phyloP scores from a whole-genome alignment of 2,329 filamentous ascomycete species.

The Cordyceps tenuipes region DNA sequence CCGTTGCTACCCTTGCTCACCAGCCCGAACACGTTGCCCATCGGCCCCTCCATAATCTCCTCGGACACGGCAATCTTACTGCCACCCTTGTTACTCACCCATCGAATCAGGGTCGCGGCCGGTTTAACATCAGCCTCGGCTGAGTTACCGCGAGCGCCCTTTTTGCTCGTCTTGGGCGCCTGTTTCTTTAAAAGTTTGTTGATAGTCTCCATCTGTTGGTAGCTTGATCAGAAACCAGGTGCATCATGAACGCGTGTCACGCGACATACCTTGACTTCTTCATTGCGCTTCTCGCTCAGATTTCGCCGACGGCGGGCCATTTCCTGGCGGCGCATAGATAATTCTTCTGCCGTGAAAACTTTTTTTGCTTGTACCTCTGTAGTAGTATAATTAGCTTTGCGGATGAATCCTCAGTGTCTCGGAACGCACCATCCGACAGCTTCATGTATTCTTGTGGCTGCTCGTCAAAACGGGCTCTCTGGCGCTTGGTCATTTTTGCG shows the following conservation, averaged over 20 bases:
- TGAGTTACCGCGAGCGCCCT: conserved; percentile 41
- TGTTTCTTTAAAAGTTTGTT: conserved; percentile 85
- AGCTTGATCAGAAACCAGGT: neutral
- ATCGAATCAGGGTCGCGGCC: conserved; percentile 58
- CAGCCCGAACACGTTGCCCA: conserved; percentile 47
- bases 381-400: conserved; percentile 14
- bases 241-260: neutral
- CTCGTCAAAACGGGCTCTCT: conserved; percentile 51
- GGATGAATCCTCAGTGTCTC: neutral
- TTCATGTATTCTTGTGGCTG: conserved; percentile 49
- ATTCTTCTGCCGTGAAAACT: conserved; percentile 51
- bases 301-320: conserved; percentile 55
- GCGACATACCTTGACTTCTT: conserved; percentile 50
- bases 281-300: conserved; percentile 56
- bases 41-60: conserved; percentile 58
- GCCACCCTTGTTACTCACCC: conserved; percentile 60
- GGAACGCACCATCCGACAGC: conserved; percentile 46
- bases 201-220: conserved; percentile 74
- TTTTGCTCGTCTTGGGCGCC: conserved; percentile 62
- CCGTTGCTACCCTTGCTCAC: conserved; percentile 20
- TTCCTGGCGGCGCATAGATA: conserved; percentile 53
- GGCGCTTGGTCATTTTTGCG: conserved; percentile 53
- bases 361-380: conserved; percentile 58
- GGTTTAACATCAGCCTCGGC: conserved; percentile 42
- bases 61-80: conserved; percentile 55